A percentile compares a stretch with the other conserved stretches of the same genome.
These are phyloP conservation scores for Vigna unguiculata DNA, from an alignment of 306 rosid species.

Conservation along the genomic window DNA sequence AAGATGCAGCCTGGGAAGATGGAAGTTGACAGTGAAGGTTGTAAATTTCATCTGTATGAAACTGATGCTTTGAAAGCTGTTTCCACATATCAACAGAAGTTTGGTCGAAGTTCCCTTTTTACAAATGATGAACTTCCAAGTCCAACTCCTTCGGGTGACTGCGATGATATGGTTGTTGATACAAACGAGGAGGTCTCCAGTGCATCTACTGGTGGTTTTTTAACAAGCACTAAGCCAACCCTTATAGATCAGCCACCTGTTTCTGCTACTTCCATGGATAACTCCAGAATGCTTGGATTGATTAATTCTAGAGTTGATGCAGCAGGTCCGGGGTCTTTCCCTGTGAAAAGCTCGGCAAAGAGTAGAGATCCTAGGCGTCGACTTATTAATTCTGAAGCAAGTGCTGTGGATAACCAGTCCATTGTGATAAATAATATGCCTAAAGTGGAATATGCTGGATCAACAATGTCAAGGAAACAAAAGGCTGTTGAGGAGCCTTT, in stretches of 20 bases:
- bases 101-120: conserved; percentile 76
- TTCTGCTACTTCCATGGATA: conserved; percentile 49
- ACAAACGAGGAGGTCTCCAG: conserved; percentile 78
- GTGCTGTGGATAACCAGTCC: conserved; percentile 61
- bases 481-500: conserved; percentile 64
- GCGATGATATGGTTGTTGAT: conserved; percentile 61
- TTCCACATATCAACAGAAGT: conserved; percentile 92
- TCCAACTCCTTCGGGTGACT: conserved; percentile 95
- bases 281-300: conserved; percentile 56
- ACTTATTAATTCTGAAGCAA: conserved; percentile 64
- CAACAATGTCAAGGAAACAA: conserved; percentile 67
- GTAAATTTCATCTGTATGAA: conserved; percentile 72
- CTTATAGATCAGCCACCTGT: conserved; percentile 51
- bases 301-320: conserved; percentile 51
- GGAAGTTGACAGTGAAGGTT: conserved; percentile 49
- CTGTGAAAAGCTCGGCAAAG: conserved; percentile 68
- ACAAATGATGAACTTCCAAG: conserved; percentile 85
- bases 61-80: conserved; percentile 91
- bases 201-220: conserved; percentile 49
- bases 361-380: conserved; percentile 97
- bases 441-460: conserved; percentile 61
- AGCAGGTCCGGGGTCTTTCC: conserved; percentile 48
- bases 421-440: conserved; percentile 54
- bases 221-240: conserved; percentile 47
- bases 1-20: conserved; percentile 54